Evolutionary conservation across 169 alveolate genomes (phyloP).

Genomic region (Eimeria necatrix): DNA sequence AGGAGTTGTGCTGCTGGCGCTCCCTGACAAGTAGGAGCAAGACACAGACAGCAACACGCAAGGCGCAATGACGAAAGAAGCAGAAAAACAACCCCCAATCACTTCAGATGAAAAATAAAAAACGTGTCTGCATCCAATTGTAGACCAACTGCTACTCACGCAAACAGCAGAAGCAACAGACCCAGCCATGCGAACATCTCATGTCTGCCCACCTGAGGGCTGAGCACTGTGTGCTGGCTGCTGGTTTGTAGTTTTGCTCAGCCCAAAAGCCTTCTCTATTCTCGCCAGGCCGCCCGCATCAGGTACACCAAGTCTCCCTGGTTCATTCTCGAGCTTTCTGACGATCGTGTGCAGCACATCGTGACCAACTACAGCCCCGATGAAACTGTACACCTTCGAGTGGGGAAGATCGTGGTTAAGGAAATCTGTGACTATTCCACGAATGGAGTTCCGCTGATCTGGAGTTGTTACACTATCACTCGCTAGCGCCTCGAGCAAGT

Average conservation of each 20-base stretch:
- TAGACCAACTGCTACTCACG: neutral
- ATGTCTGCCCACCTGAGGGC: conserved; percentile 44
- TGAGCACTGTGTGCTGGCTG: conserved; percentile 37
- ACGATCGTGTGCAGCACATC: conserved; percentile 91
- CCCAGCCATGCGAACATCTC: neutral
- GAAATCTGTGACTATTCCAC: conserved; percentile 93
- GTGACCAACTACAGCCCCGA: conserved; percentile 93
- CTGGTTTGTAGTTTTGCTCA: conserved; percentile 87
- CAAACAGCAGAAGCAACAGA: neutral
- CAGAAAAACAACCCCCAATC: neutral
- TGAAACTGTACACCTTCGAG: conserved; percentile 92
- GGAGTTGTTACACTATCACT: conserved; percentile 93
- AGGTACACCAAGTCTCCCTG: conserved; percentile 89
- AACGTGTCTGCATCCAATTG: too few species aligned
- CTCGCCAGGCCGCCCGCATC: conserved; percentile 92
- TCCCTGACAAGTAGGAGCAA: neutral
- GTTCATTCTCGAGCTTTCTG: conserved; percentile 90
- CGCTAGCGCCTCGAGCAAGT: conserved; percentile 91
- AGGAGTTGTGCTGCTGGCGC: conserved; percentile 73
- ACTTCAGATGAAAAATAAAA: too few species aligned
- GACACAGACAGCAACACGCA: neutral
- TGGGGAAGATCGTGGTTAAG: conserved; percentile 92
- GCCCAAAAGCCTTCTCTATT: conserved; percentile 91
- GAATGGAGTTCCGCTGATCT: conserved; percentile 93
- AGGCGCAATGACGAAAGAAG: neutral